Evolutionary conservation across 129 eudicot species (phyloP), one percentile per base, ranked within the genome.

Genomic region (Deinandra increscens): DNA sequence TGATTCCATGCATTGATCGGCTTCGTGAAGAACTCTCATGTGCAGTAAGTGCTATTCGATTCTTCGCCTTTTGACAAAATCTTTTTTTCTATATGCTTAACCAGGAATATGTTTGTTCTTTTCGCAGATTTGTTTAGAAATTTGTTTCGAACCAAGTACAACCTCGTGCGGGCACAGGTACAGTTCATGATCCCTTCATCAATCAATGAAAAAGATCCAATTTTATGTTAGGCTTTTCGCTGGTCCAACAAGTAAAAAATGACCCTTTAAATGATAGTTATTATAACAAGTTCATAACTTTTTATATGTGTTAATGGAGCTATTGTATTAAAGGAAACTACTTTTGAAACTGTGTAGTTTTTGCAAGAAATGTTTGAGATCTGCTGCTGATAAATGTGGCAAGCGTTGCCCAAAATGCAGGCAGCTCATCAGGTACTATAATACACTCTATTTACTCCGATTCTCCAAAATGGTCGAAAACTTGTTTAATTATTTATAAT

Each of bases 111-210:
- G 65, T 50, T n/a, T 45, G 1, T 17, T 74, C 18, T 19, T 49
- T 79, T 76, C 26, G 33, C 95, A 93, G 99, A 93, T 93, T 60
- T 93, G 99, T 61, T 81, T 93, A 78, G 99, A 89, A 67, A 89
- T 92, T 13, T 89, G 96, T 55, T 92, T 80, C 58, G 98, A 92
- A 81, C 98, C 98, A 1, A 89, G 92, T 66, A 89, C 97, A 39
- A 93, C 99, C 60, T 80, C 95, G 55, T 93, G 99, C 80, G 99
- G 99, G 9, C 99, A 93, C 86, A 93, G 99, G 97, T 89, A 85
- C 68, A 51, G 6, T 17, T 54, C 23, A 15, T 37, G 43, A 1
- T 46, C 15, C 10, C 39, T 63, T 31, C 44, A 17, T 10, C 3
- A 0, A 44, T 22, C 8, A 5, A 12, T 22, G 19, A 5, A 49